These are phyloP conservation scores for Penicillium macrosclerotiorum DNA, from an alignment of 495 filamentous ascomycete genomes.

Conservation along the genomic window DNA sequence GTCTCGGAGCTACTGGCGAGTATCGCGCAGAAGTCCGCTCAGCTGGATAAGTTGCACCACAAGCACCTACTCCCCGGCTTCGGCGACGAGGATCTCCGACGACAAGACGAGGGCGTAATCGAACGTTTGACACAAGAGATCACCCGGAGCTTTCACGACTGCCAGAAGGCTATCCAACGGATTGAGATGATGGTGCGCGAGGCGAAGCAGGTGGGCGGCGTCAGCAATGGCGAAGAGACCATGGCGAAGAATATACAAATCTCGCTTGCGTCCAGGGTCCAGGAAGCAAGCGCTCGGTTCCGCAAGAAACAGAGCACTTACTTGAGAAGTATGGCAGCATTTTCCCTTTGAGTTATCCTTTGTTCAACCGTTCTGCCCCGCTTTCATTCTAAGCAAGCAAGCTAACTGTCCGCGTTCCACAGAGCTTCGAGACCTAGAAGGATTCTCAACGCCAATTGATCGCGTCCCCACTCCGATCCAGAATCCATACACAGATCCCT, in stretches of 20 bases:
- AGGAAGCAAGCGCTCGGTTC: slow-evolving; percentile 90
- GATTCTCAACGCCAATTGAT: slow-evolving; percentile 59
- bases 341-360: too few relatives aligned
- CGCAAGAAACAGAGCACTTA: slow-evolving; percentile 97
- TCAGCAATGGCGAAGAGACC: slow-evolving; percentile 79
- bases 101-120: slow-evolving; percentile 80
- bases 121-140: slow-evolving; percentile 88
- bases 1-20: slow-evolving; percentile 78
- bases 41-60: slow-evolving; percentile 88
- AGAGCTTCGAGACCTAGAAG: slow-evolving; percentile 84
- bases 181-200: slow-evolving; percentile 84
- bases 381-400: too few relatives aligned
- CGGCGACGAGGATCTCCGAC: slow-evolving; percentile 87
- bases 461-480: slow-evolving; percentile 62
- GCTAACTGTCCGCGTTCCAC: slow-evolving; percentile 12
- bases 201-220: slow-evolving; percentile 61
- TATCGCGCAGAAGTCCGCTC: slow-evolving; percentile 77
- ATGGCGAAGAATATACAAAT: slow-evolving; percentile 97
- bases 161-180: slow-evolving; percentile 80
- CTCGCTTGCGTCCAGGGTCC: slow-evolving; percentile 78
- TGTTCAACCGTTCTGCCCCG: too few relatives aligned
- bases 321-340: slow-evolving; percentile 72
- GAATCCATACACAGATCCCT: slow-evolving; percentile 72
- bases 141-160: slow-evolving; percentile 83
- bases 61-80: slow-evolving; percentile 97